Evolutionary conservation across 495 filamentous ascomycete species (phyloP).

Genomic region (Talaromyces wortmannii): DNA sequence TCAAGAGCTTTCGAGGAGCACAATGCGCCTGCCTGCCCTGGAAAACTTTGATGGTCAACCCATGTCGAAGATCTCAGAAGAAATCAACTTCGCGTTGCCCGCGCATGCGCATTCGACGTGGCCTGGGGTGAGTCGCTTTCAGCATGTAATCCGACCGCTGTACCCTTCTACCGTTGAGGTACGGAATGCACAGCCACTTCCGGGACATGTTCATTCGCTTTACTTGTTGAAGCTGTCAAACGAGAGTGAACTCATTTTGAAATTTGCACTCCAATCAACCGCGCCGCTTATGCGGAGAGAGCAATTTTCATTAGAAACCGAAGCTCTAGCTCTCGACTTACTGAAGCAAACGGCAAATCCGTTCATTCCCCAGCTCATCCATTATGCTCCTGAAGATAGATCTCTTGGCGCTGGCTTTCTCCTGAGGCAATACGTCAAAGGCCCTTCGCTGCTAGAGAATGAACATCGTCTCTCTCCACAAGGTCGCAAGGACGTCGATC

Average conservation of each 20-base stretch:
- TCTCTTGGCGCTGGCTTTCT: slow-evolving; percentile 38
- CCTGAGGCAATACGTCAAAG: slow-evolving; percentile 40
- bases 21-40: slow-evolving; percentile 4
- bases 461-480: slow-evolving; percentile 23
- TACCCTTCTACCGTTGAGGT: slow-evolving; percentile 33
- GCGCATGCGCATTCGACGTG: not conserved
- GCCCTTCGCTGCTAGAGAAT: slow-evolving; percentile 34
- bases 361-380: slow-evolving; percentile 44
- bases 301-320: slow-evolving; percentile 45
- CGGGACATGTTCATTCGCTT: slow-evolving; percentile 45
- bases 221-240: slow-evolving; percentile 48
- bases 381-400: slow-evolving; percentile 35
- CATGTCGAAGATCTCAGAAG: not conserved
- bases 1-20: not conserved
- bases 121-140: slow-evolving; percentile 14
- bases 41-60: not conserved
- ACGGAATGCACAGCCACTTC: slow-evolving; percentile 34
- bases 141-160: slow-evolving; percentile 30
- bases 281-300: slow-evolving; percentile 54
- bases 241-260: slow-evolving; percentile 43
- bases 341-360: slow-evolving; percentile 36
- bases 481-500: slow-evolving; percentile 37
- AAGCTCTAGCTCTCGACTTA: slow-evolving; percentile 45
- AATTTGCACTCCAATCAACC: slow-evolving; percentile 42
- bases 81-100: not conserved